Evolutionary conservation across 768 basidiomycete genomes (phyloP).

Genomic region (Gymnopilus dilepis): DNA sequence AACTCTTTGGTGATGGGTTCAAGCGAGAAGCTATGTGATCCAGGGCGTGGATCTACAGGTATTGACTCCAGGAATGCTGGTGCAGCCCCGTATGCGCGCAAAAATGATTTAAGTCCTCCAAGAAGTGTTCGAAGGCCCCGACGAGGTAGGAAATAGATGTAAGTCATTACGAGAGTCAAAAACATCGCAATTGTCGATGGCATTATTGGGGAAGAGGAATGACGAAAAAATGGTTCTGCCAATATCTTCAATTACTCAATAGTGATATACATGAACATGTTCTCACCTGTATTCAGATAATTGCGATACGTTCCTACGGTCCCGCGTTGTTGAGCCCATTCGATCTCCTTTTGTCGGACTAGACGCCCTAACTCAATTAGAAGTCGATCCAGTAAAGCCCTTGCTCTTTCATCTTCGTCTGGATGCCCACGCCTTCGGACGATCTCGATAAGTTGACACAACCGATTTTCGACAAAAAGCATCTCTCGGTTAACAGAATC

Average conservation of each 20-base stretch:
- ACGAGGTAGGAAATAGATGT: constrained; percentile 27
- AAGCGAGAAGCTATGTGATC: too few relatives aligned
- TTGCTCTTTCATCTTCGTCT: background rate
- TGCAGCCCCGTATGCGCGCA: constrained; percentile 5
- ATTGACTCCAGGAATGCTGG: background rate
- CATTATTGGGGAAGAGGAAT: constrained; percentile 6
- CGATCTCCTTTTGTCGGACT: background rate
- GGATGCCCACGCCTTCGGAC: background rate
- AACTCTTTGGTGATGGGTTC: too few relatives aligned
- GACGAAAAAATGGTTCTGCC: constrained; percentile 19
- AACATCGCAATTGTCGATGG: background rate
- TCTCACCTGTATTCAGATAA: constrained; percentile 24
- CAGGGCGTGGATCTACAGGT: too few relatives aligned
- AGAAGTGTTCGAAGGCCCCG: constrained; percentile 25
- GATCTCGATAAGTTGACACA: background rate
- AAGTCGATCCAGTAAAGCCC: background rate
- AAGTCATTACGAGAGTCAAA: constrained; percentile 23
- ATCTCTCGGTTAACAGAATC: background rate
- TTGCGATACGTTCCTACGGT: background rate
- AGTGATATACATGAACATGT: too few relatives aligned
- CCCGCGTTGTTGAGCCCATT: constrained; percentile 22
- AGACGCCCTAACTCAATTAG: background rate
- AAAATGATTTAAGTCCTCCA: constrained; percentile 23
- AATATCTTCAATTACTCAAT: too few relatives aligned
- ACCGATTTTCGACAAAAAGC: background rate